Conservation (phyloP, 768 basidiomycete species). For the Strobilomyces confusus region DNA sequence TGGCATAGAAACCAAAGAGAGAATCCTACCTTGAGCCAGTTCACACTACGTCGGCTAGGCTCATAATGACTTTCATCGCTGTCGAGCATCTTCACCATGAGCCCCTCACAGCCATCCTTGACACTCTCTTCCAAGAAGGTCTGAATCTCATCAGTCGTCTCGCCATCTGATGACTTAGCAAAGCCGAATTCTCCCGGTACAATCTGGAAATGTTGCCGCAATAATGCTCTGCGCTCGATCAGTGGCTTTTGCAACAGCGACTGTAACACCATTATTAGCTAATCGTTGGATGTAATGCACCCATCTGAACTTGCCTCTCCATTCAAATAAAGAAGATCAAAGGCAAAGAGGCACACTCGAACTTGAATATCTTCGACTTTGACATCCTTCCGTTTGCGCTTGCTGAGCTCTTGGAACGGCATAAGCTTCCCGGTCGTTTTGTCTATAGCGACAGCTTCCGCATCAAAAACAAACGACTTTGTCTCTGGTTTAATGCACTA, state of each 20-base stretch:
- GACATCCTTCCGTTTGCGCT: conserved; percentile 95
- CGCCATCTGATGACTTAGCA: conserved; percentile 85
- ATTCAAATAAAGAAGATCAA: conserved; percentile 94
- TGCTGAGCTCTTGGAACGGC: conserved; percentile 97
- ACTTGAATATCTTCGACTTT: conserved; percentile 97
- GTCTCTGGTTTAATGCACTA: conserved; percentile 85
- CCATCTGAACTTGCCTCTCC: conserved; percentile 63
- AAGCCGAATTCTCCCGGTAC: conserved; percentile 91
- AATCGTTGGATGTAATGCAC: not conserved
- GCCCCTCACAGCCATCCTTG: conserved; percentile 96
- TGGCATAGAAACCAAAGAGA: not conserved
- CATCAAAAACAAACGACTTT: conserved; percentile 90
- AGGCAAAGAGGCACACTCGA: conserved; percentile 92
- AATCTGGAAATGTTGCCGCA: conserved; percentile 73
- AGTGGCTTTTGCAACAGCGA: conserved; percentile 77
- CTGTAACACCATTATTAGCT: conserved; percentile 39
- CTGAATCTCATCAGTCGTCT: conserved; percentile 92
- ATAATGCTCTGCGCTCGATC: conserved; percentile 67
- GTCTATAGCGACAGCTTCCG: conserved; percentile 97
- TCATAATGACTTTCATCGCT: conserved; percentile 91
- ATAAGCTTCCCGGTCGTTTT: conserved; percentile 76
- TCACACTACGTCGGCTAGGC: conserved; percentile 90
- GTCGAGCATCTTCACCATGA: conserved; percentile 99
- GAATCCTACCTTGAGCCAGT: conserved; percentile 87
- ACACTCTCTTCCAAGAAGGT: conserved; percentile 93